Percentiles rank a stretch among this genome's conserved stretches.
Conservation (phyloP, 768 basidiomycete species). For the Polyporus arcularius region DNA sequence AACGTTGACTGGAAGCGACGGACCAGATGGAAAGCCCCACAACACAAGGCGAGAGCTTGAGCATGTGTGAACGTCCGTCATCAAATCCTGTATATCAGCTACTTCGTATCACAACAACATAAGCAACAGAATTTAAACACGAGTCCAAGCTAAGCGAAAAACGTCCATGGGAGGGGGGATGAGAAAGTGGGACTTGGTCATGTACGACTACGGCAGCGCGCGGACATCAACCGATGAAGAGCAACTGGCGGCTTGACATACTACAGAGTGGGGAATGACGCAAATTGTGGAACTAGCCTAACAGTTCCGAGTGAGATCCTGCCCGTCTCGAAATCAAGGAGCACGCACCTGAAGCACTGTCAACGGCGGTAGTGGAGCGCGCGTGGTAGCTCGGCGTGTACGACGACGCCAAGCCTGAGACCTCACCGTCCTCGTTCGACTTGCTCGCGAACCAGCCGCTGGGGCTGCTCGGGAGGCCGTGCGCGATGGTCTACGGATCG, state of each 20-base stretch:
- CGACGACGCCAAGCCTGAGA: neutral
- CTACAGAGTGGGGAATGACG: neutral
- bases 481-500: slow-evolving; percentile 5
- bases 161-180: no score
- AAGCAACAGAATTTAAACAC: no score
- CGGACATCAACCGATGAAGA: no score
- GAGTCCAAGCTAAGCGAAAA: no score
- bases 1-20: no score
- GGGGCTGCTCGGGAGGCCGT: slow-evolving; percentile 10
- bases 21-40: no score
- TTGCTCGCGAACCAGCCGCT: slow-evolving; percentile 15
- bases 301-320: neutral
- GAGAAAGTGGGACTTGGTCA: no score
- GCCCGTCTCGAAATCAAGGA: neutral
- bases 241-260: neutral
- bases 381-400: slow-evolving; percentile 7
- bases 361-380: slow-evolving; percentile 15
- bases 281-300: neutral
- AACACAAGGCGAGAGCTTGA: no score
- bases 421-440: neutral
- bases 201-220: no score
- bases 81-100: no score
- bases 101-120: no score
- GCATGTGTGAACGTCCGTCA: no score
- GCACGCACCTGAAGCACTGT: slow-evolving; percentile 3